Evolutionary conservation across 192 early-diverging fungal species (phyloP), one percentile per base, ranked within the genome.

Genomic region (Rhizophagus prolifer): DNA sequence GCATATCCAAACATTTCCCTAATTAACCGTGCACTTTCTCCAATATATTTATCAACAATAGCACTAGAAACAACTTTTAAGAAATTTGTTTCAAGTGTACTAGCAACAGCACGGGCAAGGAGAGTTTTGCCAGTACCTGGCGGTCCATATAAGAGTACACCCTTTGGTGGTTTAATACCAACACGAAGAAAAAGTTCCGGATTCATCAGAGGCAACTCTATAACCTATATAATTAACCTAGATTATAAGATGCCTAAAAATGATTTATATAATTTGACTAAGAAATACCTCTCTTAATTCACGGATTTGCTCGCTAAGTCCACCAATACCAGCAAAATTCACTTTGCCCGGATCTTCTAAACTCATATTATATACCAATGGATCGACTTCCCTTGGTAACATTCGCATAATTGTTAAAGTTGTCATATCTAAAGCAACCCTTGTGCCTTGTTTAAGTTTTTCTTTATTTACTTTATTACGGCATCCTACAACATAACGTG

Each of bases 1-100:
- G 98, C 98, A 85, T 99, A 99, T 0, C 95, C 96, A 91, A 99
- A 99, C 98, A 99, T 99, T 84, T 99, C 98, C 36, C 98, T 89
- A 72, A 99, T 91, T 65, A 99, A 84, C 77, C 98, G 85, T 59
- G 98, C 97, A 86, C 94, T 95, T 86, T 99, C 98, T 74, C 98
- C 98, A 86, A 99, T 99, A 81, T 97, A 99, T 86, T 99, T 99
- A 89, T 99, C 98, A 4, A 99, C 97, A 84, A 99, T 99, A 12
- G 98, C 98, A 81, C 93, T 95, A 30, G 96, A 96, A 0, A 98
- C 98, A 2, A 99, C 96, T 81, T 99, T 99, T 60, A 99, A 86
- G 81, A 99, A 99, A 80, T 98, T 98, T 78, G 96, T 97, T 80
- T 99, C 96, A 19, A 99, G 83, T 7, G 97, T 98, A 73, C 92